Conservation (phyloP, 345 rosid species). For the Streptanthus diversifolius region DNA sequence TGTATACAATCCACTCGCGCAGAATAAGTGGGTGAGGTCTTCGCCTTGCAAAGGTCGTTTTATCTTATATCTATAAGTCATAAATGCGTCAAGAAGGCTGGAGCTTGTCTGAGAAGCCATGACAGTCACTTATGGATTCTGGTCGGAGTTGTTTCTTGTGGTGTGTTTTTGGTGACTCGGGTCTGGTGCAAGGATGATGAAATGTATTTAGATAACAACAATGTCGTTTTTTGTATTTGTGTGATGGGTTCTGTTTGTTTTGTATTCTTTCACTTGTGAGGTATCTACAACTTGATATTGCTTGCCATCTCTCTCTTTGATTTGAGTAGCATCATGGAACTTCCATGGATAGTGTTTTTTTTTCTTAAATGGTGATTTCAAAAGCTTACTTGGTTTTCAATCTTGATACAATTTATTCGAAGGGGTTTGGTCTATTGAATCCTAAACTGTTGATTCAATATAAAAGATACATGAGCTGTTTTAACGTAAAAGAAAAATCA, state of each 20-base stretch:
- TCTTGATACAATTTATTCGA: background rate
- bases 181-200: conserved; percentile 19
- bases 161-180: conserved; percentile 18
- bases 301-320: background rate
- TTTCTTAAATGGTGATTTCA: background rate
- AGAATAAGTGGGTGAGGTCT: conserved; percentile 12
- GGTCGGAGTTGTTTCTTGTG: conserved; percentile 24
- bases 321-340: background rate
- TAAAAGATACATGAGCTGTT: too few relatives aligned
- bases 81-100: conserved; percentile 31
- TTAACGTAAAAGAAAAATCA: too few relatives aligned
- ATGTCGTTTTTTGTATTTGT: conserved; percentile 8
- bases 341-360: background rate
- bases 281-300: background rate
- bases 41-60: conserved; percentile 17
- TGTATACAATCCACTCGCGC: conserved; percentile 30
- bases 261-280: conserved; percentile 11
- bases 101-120: conserved; percentile 37
- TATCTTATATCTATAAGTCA: conserved; percentile 13
- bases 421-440: background rate
- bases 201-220: conserved; percentile 27
- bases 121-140: conserved; percentile 29
- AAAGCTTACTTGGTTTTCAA: background rate
- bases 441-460: too few relatives aligned
- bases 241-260: conserved; percentile 10